These are phyloP conservation scores for Paecilomyces fulvus DNA, from an alignment of 2,329 filamentous ascomycete genomes.

Conservation along the genomic window DNA sequence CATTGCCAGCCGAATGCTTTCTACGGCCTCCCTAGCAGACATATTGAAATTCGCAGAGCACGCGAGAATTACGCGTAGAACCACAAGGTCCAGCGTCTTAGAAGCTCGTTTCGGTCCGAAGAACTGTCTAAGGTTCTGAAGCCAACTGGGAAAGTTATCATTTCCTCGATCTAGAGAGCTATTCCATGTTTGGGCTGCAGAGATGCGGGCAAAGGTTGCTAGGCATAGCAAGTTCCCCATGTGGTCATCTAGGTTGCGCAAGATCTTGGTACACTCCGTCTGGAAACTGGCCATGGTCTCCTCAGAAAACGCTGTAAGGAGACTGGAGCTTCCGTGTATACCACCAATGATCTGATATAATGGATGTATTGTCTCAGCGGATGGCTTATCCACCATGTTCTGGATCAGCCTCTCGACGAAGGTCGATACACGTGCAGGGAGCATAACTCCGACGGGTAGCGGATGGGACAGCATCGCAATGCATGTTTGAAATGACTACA, in stretches of 20 bases:
- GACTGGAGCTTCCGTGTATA: constrained; percentile 16
- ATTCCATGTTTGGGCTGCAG: constrained; percentile 9
- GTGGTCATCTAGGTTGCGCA: constrained; percentile 32
- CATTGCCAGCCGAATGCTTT: constrained; percentile 29
- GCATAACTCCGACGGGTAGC: constrained; percentile 17
- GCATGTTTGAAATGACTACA: constrained; percentile 24
- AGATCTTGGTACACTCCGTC: constrained; percentile 25
- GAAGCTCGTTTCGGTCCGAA: constrained; percentile 30
- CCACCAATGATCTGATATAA: constrained; percentile 26
- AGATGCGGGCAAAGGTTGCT: constrained; percentile 30
- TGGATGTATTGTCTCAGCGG: constrained; percentile 23
- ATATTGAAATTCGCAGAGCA: constrained; percentile 30
- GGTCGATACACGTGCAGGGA: constrained; percentile 23
- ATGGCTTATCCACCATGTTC: constrained; percentile 20
- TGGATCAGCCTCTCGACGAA: constrained; percentile 26
- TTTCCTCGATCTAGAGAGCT: constrained; percentile 9
- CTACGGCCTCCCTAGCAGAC: constrained; percentile 16
- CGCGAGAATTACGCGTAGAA: constrained; percentile 31
- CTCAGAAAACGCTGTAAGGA: constrained; percentile 21
- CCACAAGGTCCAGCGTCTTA: constrained; percentile 34
- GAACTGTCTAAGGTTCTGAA: constrained; percentile 28
- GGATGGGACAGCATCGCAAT: constrained; percentile 26
- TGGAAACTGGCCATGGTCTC: constrained; percentile 30
- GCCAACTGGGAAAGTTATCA: constrained; percentile 17
- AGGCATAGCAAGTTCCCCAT: constrained; percentile 34